Percentiles rank a stretch among this genome's conserved stretches.
Evolutionary conservation across 1,139 yeast species (phyloP).

Genomic region (Yamadazyma sp.): DNA sequence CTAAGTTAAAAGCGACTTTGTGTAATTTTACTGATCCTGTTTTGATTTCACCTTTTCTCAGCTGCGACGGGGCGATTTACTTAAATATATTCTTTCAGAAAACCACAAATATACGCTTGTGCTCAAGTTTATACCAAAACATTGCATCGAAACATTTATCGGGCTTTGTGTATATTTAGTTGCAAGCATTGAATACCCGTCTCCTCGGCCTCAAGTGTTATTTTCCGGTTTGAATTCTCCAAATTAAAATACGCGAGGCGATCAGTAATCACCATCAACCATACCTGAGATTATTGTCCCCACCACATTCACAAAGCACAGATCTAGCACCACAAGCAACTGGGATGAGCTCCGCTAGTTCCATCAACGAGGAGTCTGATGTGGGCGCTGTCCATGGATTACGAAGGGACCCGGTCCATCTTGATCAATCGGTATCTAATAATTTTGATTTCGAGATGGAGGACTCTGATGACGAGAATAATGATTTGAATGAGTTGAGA

Average conservation of each 20-base stretch:
- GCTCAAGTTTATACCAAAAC: not conserved
- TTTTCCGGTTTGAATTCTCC: too few relatives aligned
- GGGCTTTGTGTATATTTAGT: not conserved
- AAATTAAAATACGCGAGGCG: not conserved
- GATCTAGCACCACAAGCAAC: too few relatives aligned
- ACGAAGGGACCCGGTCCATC: not conserved
- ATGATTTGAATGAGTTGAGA: constrained; percentile 37
- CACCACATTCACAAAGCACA: not conserved
- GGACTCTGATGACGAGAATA: constrained; percentile 28
- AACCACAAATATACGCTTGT: not conserved
- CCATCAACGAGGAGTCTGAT: constrained; percentile 22
- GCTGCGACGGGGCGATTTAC: constrained; percentile 2
- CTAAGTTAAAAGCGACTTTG: not conserved
- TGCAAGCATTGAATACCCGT: not conserved
- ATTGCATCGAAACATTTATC: not conserved
- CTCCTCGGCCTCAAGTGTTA: too few relatives aligned
- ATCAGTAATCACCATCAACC: not conserved
- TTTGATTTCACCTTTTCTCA: constrained; percentile 2
- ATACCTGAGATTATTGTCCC: not conserved
- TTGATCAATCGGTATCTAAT: constrained; percentile 1
- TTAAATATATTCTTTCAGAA: not conserved
- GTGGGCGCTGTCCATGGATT: not conserved
- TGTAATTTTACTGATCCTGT: constrained; percentile 1
- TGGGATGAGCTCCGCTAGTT: constrained; percentile 36
- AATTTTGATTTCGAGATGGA: constrained; percentile 25